phyloP scores from a whole-genome alignment of 2,329 filamentous ascomycete species.

The Neonectria coccinea region DNA sequence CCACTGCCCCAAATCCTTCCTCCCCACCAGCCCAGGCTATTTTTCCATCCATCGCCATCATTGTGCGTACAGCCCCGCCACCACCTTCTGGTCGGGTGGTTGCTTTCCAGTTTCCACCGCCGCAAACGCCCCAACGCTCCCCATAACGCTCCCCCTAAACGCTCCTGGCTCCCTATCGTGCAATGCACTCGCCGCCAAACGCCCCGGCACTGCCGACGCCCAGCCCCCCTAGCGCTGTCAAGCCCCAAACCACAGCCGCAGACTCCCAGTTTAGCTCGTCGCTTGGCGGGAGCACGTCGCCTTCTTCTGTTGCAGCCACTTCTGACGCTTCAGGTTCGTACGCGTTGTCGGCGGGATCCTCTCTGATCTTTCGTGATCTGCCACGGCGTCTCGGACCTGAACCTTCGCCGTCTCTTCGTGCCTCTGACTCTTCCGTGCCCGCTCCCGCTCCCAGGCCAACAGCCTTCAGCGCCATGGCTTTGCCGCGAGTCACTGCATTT shows the following conservation, averaged over 20 bases:
- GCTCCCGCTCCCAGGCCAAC: constrained; percentile 16
- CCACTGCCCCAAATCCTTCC: constrained; percentile 1
- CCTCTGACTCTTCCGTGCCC: not conserved
- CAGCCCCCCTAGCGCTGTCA: constrained; percentile 58
- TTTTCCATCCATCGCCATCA: constrained; percentile 1
- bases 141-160: not conserved
- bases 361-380: constrained; percentile 25
- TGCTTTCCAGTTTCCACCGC: not conserved
- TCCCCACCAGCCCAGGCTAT: not conserved
- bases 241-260: constrained; percentile 59
- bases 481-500: constrained; percentile 3
- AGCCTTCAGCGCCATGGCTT: constrained; percentile 4
- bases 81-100: too few relatives aligned
- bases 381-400: constrained; percentile 8
- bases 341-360: constrained; percentile 45
- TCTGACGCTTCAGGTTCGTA: constrained; percentile 55
- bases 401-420: not conserved
- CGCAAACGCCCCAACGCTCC: not conserved
- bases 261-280: constrained; percentile 56
- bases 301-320: constrained; percentile 49
- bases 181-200: constrained; percentile 60
- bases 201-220: constrained; percentile 59
- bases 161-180: constrained; percentile 49
- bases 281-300: constrained; percentile 55
- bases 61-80: too few relatives aligned